Evolutionary conservation across 352 stramenopile genomes (phyloP).

Genomic region (Aphanomyces cochlioides): DNA sequence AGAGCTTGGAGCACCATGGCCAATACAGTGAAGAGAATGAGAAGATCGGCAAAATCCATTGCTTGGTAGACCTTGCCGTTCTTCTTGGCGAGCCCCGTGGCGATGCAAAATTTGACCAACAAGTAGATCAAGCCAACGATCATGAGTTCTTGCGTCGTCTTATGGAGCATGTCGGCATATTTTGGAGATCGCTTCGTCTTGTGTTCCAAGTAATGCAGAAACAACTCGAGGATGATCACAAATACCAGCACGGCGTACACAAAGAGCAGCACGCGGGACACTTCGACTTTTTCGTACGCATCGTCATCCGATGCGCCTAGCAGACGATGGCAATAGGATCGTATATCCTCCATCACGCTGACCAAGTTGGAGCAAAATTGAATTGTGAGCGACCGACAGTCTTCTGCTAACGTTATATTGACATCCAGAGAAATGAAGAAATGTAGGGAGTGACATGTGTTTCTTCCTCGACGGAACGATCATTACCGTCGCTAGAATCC

Average conservation of each 20-base stretch:
- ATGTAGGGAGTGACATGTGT: no score
- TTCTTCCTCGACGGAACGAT: no score
- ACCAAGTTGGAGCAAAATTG: no score
- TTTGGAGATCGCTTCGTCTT: conserved; percentile 18
- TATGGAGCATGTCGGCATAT: conserved; percentile 31
- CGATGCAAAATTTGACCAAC: conserved; percentile 50
- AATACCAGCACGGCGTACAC: conserved; percentile 23
- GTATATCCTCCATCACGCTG: background rate
- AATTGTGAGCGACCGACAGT: no score
- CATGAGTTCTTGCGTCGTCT: conserved; percentile 47
- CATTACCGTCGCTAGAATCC: no score
- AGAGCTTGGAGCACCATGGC: conserved; percentile 52
- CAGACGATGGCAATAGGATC: background rate
- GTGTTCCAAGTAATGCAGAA: conserved; percentile 28
- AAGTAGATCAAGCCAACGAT: conserved; percentile 55
- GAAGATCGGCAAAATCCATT: conserved; percentile 53
- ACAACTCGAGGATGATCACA: conserved; percentile 21
- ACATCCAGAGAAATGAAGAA: no score
- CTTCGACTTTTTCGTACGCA: conserved; percentile 2
- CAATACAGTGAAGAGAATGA: conserved; percentile 53
- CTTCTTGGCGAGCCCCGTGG: conserved; percentile 34
- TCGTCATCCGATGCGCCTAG: background rate
- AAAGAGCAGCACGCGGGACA: background rate
- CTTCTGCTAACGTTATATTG: no score
- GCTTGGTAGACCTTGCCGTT: conserved; percentile 43